Conservation (phyloP, 257 asterid species). For the Nicotiana obtusifolia region DNA sequence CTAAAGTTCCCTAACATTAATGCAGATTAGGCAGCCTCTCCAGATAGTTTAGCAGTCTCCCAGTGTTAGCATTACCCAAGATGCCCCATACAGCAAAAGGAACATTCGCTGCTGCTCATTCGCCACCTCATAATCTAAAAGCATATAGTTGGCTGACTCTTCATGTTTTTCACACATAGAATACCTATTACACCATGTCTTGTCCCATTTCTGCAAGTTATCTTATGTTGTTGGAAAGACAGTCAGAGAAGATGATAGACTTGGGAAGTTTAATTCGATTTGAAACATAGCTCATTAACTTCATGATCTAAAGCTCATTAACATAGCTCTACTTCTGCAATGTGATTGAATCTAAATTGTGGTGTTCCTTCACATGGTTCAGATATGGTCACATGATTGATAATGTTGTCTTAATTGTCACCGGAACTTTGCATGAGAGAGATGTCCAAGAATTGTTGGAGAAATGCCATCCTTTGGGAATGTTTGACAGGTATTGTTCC, state of each 20-base stretch:
- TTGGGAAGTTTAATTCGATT: too few relatives aligned
- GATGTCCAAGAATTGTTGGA: slow-evolving; percentile 92
- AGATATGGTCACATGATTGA: slow-evolving; percentile 95
- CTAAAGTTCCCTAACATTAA: neutral
- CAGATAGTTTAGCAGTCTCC: neutral
- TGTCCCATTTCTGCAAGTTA: too few relatives aligned
- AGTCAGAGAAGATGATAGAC: too few relatives aligned
- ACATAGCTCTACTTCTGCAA: too few relatives aligned
- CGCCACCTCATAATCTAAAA: too few relatives aligned
- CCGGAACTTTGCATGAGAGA: slow-evolving; percentile 95
- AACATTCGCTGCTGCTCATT: too few relatives aligned
- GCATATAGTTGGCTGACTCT: too few relatives aligned
- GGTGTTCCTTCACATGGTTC: slow-evolving; percentile 16
- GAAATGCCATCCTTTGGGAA: slow-evolving; percentile 95
- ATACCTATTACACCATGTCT: too few relatives aligned
- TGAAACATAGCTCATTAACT: too few relatives aligned
- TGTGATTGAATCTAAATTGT: neutral
- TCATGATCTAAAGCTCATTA: too few relatives aligned
- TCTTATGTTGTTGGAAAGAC: too few relatives aligned
- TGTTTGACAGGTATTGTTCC: slow-evolving; percentile 83
- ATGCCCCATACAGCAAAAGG: neutral
- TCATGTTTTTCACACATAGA: too few relatives aligned
- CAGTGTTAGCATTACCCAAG: neutral
- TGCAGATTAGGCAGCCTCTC: neutral
- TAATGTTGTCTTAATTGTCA: slow-evolving; percentile 85